Percentiles rank a stretch among this genome's conserved stretches.
Conservation (phyloP, 305 asterid species). For the Ajuga reptans region DNA sequence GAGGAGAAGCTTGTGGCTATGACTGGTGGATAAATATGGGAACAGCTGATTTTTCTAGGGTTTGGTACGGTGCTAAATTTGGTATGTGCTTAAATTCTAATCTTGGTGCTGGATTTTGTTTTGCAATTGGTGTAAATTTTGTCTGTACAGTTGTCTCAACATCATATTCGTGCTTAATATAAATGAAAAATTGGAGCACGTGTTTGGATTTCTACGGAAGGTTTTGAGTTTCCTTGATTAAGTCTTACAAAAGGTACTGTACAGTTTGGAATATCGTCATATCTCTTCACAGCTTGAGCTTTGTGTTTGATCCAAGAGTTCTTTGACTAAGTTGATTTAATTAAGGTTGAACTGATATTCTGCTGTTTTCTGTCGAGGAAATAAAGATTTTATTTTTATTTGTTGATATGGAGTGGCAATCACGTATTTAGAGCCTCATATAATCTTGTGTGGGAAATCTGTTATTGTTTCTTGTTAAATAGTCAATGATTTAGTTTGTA, state of each 20-base stretch:
- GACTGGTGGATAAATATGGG: background rate
- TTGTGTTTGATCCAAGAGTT: slow-evolving; percentile 17
- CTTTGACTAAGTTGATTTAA: background rate
- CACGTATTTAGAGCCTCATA: background rate
- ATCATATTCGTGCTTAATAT: background rate
- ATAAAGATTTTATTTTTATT: background rate
- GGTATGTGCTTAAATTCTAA: slow-evolving; percentile 23
- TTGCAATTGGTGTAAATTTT: slow-evolving; percentile 2
- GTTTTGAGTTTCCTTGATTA: slow-evolving; percentile 17
- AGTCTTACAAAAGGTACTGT: background rate
- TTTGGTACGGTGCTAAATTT: slow-evolving; percentile 25
- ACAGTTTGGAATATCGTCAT: slow-evolving; percentile 5
- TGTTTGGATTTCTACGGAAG: slow-evolving; percentile 15
- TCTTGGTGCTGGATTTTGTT: slow-evolving; percentile 12
- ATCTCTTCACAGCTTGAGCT: slow-evolving; percentile 22
- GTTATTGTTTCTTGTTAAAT: background rate
- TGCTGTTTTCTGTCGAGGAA: background rate
- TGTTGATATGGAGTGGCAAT: background rate
- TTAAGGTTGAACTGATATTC: background rate
- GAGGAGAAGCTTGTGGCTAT: slow-evolving; percentile 17
- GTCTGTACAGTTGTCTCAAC: slow-evolving; percentile 13
- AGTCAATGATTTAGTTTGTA: background rate
- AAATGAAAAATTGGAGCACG: slow-evolving; percentile 2
- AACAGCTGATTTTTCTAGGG: slow-evolving; percentile 43
- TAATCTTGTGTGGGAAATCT: background rate